Evolutionary conservation across 495 filamentous ascomycete species (phyloP), one percentile per base, ranked within the genome.

Genomic region (Bathelium albidoporum): DNA sequence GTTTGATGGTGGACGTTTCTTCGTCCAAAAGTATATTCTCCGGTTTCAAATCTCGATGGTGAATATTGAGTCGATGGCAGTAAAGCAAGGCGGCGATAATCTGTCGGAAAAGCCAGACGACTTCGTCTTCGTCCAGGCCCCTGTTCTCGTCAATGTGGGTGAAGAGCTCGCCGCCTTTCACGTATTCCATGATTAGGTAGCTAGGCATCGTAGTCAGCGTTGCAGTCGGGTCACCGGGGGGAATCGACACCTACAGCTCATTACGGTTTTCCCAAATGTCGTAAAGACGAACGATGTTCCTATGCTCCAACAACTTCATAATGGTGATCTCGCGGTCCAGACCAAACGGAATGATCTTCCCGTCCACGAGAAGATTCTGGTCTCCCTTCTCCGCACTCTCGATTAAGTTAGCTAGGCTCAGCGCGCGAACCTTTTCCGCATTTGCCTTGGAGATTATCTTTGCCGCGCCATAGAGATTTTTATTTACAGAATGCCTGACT

Each of bases 211-310:
- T 31, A 32, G 24, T 18, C 58, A 58, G 29, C 22, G 75, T 69
- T 76, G 75, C n/a, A 18, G 7, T 36, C 16, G 20, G n/a, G 14
- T 20, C 14, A 55, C 34, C 53, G 62, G 22, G 22, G 59, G 26
- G 10, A 34, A 22, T 60, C 20, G 32, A 32, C 12, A 81, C 88
- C 77, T 79, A 98, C 91, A 98, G 83, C 72, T 97, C 90, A 53
- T 88, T 85, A 18, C 87, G 80, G 69, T 96, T 96, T 78, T 97
- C 95, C 93, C 93, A 99, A 18, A 97, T 88, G 75, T 97, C 95
- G 70, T 89, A 89, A 10, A 99, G 75, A 62, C 86, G 87, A 70
- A 97, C 89, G 59, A 99, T 89, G 72, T 97, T 90, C 0, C 85
- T 89, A 76, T 99, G 94, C 65, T 93, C 85, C 60, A 97, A 90